Evolutionary conservation across 1,284 basidiomycete species (phyloP).

Genomic region (Cryptococcus sp.): DNA sequence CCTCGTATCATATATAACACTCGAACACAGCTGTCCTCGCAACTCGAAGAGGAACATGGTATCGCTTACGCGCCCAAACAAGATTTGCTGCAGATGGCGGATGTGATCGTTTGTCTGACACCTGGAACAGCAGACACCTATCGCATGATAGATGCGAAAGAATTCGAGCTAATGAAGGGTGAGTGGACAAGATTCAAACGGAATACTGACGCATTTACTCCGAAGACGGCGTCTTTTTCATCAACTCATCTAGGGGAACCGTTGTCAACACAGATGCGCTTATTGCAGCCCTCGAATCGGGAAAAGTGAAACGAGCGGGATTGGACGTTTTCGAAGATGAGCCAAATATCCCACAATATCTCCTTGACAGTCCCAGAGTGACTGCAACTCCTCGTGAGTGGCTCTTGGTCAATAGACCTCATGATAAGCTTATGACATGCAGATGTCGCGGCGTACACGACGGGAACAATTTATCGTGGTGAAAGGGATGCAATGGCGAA

Average conservation of each 20-base stretch:
- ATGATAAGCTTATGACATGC: constrained; percentile 1
- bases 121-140: constrained; percentile 37
- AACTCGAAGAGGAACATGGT: constrained; percentile 19
- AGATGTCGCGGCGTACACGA: constrained; percentile 26
- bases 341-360: constrained; percentile 21
- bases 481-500: constrained; percentile 25
- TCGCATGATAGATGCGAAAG: constrained; percentile 34
- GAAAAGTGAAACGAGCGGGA: constrained; percentile 37
- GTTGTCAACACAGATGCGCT: constrained; percentile 44
- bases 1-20: constrained; percentile 30
- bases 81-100: constrained; percentile 33
- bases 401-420: not conserved
- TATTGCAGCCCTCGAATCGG: constrained; percentile 38
- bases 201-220: constrained; percentile 5
- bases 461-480: constrained; percentile 19
- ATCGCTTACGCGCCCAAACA: constrained; percentile 33
- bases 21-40: constrained; percentile 16
- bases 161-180: constrained; percentile 44
- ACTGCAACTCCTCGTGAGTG: constrained; percentile 21
- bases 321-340: constrained; percentile 45
- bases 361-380: constrained; percentile 20
- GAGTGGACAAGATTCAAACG: not conserved
- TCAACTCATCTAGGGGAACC: constrained; percentile 42
- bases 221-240: constrained; percentile 40
- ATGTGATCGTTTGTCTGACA: constrained; percentile 36